Conservation (phyloP, 805 yeast genomes). For the Candida broadrunensis region DNA sequence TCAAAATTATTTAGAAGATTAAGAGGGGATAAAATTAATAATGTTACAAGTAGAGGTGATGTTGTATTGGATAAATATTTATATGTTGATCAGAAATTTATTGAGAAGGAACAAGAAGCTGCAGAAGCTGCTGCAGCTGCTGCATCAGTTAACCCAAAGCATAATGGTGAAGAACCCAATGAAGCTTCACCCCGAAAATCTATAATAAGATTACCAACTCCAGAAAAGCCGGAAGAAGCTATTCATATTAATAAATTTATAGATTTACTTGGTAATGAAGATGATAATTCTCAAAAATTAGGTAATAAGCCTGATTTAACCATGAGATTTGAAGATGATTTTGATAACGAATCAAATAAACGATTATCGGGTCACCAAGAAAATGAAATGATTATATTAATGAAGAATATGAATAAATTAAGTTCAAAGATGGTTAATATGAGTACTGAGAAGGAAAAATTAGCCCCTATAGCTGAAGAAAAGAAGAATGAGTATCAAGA, state of each 20-base stretch:
- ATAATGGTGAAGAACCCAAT: background rate
- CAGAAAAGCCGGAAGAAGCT: conserved; percentile 12
- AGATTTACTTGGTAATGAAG: conserved; percentile 77
- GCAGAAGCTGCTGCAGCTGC: background rate
- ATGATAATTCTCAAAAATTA: conserved; percentile 69
- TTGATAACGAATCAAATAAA: conserved; percentile 3
- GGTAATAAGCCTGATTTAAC: conserved; percentile 90
- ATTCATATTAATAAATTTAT: conserved; percentile 64
- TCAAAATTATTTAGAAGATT: conserved; percentile 83
- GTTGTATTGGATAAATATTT: conserved; percentile 80
- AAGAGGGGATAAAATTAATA: conserved; percentile 78
- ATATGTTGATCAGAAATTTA: conserved; percentile 59
- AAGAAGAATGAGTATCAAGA: conserved; percentile 19
- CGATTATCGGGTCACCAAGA: conserved; percentile 21
- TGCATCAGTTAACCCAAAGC: background rate
- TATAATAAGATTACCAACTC: background rate
- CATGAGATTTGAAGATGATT: conserved; percentile 62
- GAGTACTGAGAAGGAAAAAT: conserved; percentile 4
- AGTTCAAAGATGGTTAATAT: conserved; percentile 70
- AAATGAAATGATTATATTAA: conserved; percentile 68
- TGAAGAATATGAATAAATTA: conserved; percentile 85
- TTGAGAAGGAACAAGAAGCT: conserved; percentile 28
- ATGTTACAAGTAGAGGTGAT: conserved; percentile 77
- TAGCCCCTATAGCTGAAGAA: conserved; percentile 9
- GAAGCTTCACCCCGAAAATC: background rate